Evolutionary conservation across 2,329 filamentous ascomycete species (phyloP).

Genomic region (Aspergillus flavus): DNA sequence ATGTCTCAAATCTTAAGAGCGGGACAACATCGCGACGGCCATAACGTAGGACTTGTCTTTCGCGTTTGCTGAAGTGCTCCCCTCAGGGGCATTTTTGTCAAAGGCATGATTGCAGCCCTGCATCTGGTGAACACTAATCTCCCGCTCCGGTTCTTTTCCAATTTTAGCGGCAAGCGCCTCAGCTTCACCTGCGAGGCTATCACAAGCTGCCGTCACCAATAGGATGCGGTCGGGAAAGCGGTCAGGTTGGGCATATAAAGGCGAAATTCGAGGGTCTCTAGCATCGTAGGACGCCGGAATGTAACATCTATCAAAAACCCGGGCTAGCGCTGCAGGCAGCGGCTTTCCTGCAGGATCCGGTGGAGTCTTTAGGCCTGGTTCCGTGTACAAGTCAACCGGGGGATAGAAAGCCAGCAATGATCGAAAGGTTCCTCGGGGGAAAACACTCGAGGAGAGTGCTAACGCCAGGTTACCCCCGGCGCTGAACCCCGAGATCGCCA

Average conservation of each 20-base stretch:
- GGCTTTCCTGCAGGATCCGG: constrained; percentile 25
- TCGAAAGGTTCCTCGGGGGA: constrained; percentile 34
- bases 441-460: constrained; percentile 31
- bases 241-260: constrained; percentile 28
- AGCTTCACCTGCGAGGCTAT: constrained; percentile 33
- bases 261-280: constrained; percentile 37
- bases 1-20: not conserved
- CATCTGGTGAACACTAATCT: constrained; percentile 37
- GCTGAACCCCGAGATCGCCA: constrained; percentile 47
- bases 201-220: constrained; percentile 34
- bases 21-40: constrained; percentile 33
- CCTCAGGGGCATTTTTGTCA: constrained; percentile 37
- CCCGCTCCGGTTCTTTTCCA: constrained; percentile 18
- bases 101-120: constrained; percentile 42
- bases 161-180: constrained; percentile 33
- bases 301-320: constrained; percentile 35
- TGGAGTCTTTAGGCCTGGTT: constrained; percentile 23
- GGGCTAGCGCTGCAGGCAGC: constrained; percentile 27
- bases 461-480: constrained; percentile 47
- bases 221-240: constrained; percentile 33
- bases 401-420: constrained; percentile 40
- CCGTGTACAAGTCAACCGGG: constrained; percentile 26
- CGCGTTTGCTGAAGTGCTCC: constrained; percentile 30
- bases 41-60: constrained; percentile 39
- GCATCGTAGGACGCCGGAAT: constrained; percentile 26